Conservation (phyloP, 2,329 filamentous ascomycete species). For the Ustilaginoidea virens region DNA sequence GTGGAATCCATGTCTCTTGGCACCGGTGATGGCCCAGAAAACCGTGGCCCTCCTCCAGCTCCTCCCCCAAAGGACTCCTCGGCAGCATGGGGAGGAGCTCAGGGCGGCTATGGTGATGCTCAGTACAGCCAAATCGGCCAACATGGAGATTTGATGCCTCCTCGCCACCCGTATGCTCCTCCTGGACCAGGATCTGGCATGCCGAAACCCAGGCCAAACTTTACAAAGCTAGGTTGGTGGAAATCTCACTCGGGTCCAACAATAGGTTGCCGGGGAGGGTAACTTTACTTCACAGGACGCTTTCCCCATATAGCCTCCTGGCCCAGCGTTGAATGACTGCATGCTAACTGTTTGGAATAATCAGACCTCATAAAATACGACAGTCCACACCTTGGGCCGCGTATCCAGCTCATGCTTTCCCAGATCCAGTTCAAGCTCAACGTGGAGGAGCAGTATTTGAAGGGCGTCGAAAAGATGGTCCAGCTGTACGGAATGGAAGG, state of each 20-base stretch:
- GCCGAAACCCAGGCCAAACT: constrained; percentile 72
- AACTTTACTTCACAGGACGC: neutral
- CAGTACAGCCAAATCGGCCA: constrained; percentile 44
- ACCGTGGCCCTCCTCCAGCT: constrained; percentile 33
- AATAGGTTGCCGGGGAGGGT: too few species aligned
- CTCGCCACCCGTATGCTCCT: constrained; percentile 63
- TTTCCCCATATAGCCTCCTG: too few species aligned
- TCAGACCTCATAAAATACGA: constrained; percentile 97
- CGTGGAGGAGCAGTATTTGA: constrained; percentile 97
- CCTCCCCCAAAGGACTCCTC: constrained; percentile 58
- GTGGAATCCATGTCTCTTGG: constrained; percentile 52
- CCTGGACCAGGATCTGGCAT: constrained; percentile 46
- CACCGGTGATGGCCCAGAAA: constrained; percentile 22
- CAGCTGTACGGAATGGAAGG: constrained; percentile 95
- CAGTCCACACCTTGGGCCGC: constrained; percentile 83
- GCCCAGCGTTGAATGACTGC: too few species aligned
- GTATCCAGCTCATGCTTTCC: constrained; percentile 97
- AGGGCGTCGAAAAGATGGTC: constrained; percentile 98
- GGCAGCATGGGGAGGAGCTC: constrained; percentile 29
- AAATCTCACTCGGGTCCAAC: neutral
- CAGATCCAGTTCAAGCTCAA: constrained; percentile 98
- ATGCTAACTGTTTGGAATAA: neutral
- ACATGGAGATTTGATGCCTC: constrained; percentile 62
- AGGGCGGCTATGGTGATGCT: constrained; percentile 43
- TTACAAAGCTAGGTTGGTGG: constrained; percentile 78